Evolutionary conservation across 2,329 filamentous ascomycete species (phyloP).

Genomic region (Raffaelea arxii): DNA sequence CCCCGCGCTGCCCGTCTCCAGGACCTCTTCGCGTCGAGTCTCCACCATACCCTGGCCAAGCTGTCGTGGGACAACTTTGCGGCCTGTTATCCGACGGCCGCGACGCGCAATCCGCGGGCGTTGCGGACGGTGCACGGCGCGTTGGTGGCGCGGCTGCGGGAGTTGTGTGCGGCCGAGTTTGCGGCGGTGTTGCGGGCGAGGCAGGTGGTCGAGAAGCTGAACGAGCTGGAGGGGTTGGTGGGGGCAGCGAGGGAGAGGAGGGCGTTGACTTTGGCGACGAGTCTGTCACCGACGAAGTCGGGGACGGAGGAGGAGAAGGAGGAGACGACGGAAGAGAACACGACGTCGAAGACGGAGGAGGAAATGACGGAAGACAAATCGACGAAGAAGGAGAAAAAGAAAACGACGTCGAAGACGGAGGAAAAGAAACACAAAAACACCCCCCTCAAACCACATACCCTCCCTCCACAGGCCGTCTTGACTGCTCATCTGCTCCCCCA

Average conservation of each 20-base stretch:
- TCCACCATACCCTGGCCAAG: conserved; percentile 44
- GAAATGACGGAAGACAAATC: neutral
- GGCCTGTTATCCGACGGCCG: conserved; percentile 53
- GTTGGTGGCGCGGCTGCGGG: conserved; percentile 45
- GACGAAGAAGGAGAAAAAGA: neutral
- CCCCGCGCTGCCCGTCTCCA: conserved; percentile 47
- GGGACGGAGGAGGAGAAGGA: neutral
- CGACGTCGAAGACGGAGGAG: conserved; percentile 2
- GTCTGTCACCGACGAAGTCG: too few relatives aligned
- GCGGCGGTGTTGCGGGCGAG: conserved; percentile 40
- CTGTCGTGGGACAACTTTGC: conserved; percentile 48
- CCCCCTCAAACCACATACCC: conserved; percentile 40
- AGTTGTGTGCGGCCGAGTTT: conserved; percentile 50
- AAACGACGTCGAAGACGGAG: conserved; percentile 4
- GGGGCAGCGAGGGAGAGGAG: conserved; percentile 35
- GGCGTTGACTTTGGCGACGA: conserved; percentile 17
- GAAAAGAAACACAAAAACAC: neutral
- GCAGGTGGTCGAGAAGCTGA: conserved; percentile 46
- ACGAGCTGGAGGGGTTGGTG: conserved; percentile 48
- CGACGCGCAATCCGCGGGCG: conserved; percentile 36
- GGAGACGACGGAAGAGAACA: neutral
- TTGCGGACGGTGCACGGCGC: conserved; percentile 46
- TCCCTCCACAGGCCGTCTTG: conserved; percentile 42
- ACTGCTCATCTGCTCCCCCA: conserved; percentile 45
- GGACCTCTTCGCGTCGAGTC: conserved; percentile 40